Base-by-base conservation (phyloP, 306 rosid genomes). In the Aeschynomene evenia region DNA sequence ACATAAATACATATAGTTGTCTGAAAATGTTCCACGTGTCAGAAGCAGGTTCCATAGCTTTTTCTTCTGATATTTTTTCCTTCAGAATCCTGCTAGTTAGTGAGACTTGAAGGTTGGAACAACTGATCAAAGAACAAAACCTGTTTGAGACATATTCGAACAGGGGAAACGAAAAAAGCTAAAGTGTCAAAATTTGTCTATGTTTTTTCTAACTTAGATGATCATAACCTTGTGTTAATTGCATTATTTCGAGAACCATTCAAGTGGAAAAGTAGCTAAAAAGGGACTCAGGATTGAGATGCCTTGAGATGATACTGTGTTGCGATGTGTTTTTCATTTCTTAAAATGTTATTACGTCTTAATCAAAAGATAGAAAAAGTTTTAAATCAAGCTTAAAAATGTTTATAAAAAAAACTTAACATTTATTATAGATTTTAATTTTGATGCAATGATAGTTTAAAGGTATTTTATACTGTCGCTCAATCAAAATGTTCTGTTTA, bases 41-140 rank as follows among this genome's bases (percentile, higher is more conserved):
- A 71, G 62, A 82, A 79, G 66, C 66, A 55, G 60, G 79, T 70
- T 74, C 6, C 77, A 37, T 69, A 53, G 75, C 75, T 74, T 74
- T 8, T n/a, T 70, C 7, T 1, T 50, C 31, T 62, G 50, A 63
- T 40, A 55, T 62, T 68, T 76, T 78, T 18, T 23, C 24, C 9
- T 37, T 7, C 52, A 52, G 75, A 72, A 78, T 66, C 74, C 43
- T 39, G 60, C 19, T 36, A 39, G 64, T 68, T 36, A 39, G 64
- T 68, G 74, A 74, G 77, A 66, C 76, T 70, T 70, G 72, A 74
- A 82, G 80, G 77, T 69, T 55, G 84, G 77, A 80, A 69, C 69
- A 80, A 69, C 69, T 26, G 69, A 79, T 79, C 69, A 66, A 67
- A 68, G 72, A 68, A 73, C 42, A 37, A 60, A 67, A n/a, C 60